A percentile compares a stretch with the other conserved stretches of the same genome.
These are phyloP conservation scores for Ascochyta clinopodiicola DNA, from an alignment of 2,329 filamentous ascomycete genomes.

Conservation along the genomic window DNA sequence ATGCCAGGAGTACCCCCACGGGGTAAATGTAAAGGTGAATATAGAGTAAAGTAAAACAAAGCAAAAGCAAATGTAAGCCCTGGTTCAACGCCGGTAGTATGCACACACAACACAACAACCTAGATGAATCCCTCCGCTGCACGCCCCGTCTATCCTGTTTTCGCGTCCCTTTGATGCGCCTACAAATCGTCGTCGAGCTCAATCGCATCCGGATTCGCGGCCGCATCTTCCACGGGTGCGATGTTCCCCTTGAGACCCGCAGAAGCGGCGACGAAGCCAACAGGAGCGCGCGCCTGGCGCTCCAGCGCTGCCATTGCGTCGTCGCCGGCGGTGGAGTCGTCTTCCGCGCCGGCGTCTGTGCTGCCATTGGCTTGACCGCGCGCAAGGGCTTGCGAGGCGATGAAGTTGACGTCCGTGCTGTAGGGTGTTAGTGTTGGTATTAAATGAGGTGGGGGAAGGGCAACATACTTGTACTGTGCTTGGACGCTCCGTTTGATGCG, in stretches of 20 bases:
- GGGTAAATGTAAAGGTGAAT: no score
- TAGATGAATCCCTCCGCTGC: no score
- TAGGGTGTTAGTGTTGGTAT: constrained; percentile 38
- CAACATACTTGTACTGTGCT: constrained; percentile 85
- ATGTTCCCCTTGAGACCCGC: constrained; percentile 72
- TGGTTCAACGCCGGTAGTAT: background rate
- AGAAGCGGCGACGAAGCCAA: constrained; percentile 89
- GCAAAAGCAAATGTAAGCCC: background rate
- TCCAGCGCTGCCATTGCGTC: constrained; percentile 93
- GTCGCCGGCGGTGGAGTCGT: constrained; percentile 59
- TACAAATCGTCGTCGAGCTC: constrained; percentile 67
- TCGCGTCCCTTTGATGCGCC: background rate
- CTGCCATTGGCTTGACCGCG: constrained; percentile 69
- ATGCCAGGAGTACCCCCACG: no score
- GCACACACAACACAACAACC: background rate
- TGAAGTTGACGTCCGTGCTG: constrained; percentile 95
- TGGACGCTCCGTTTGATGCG: constrained; percentile 97
- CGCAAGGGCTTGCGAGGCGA: constrained; percentile 92
- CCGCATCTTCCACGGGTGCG: constrained; percentile 50
- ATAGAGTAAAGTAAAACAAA: no score
- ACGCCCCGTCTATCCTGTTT: no score
- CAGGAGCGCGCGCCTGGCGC: constrained; percentile 83
- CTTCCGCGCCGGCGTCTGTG: constrained; percentile 45
- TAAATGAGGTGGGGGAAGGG: background rate
- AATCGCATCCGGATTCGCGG: constrained; percentile 84